phyloP scores from a whole-genome alignment of 768 basidiomycete genomes.

The Suillus lakei region DNA sequence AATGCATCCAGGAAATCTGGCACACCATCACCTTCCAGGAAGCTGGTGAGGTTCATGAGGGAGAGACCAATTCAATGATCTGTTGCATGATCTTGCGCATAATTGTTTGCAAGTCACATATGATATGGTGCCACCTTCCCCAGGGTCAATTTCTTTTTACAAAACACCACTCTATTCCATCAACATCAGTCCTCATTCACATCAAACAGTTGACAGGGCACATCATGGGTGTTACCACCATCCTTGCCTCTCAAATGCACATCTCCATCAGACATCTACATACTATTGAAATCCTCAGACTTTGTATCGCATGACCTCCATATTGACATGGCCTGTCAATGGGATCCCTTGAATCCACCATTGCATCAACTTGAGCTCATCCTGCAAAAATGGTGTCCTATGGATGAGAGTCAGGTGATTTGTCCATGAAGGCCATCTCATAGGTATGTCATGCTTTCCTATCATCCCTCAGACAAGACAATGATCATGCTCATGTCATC shows the following conservation, averaged over 20 bases:
- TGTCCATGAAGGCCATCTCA: constrained; percentile 69
- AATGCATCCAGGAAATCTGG: constrained; percentile 62
- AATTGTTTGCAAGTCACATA: too few species aligned
- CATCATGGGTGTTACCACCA: too few species aligned
- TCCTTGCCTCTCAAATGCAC: too few species aligned
- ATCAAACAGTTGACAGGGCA: too few species aligned
- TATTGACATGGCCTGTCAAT: constrained; percentile 54
- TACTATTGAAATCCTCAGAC: constrained; percentile 91
- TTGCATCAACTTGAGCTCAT: constrained; percentile 80
- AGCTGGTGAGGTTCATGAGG: constrained; percentile 63
- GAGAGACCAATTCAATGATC: constrained; percentile 89
- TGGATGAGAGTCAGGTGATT: constrained; percentile 91
- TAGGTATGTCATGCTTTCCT: constrained; percentile 62
- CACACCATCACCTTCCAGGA: constrained; percentile 70
- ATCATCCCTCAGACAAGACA: background rate
- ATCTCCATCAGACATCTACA: too few species aligned
- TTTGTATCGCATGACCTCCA: constrained; percentile 83
- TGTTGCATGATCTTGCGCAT: constrained; percentile 90
- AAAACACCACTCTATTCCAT: constrained; percentile 58
- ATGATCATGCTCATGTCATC: constrained; percentile 6
- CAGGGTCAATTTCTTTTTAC: constrained; percentile 94
- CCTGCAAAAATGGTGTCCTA: constrained; percentile 86
- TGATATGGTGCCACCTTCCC: constrained; percentile 96
- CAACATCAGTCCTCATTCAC: background rate
- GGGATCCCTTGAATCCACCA: constrained; percentile 12